Evolutionary conservation across 371 early-diverging fungal genomes (phyloP).

Genomic region (Mucor velutinosus): DNA sequence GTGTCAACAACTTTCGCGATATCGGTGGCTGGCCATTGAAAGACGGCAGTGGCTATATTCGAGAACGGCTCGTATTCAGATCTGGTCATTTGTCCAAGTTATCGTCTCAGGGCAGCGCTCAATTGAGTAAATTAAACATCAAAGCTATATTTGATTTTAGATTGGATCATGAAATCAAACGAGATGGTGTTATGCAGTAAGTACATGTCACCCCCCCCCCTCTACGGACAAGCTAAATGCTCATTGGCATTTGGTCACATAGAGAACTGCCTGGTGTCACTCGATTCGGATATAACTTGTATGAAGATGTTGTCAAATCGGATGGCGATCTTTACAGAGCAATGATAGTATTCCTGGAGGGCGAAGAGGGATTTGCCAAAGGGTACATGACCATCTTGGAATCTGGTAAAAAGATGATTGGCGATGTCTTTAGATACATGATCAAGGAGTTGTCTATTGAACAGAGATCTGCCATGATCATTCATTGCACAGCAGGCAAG

Average conservation of each 20-base stretch:
- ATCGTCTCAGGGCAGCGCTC: slow-evolving; percentile 48
- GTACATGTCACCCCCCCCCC: neutral
- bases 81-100: slow-evolving; percentile 32
- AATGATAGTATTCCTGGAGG: slow-evolving; percentile 18
- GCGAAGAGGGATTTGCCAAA: slow-evolving; percentile 27
- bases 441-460: slow-evolving; percentile 10
- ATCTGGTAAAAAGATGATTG: slow-evolving; percentile 22
- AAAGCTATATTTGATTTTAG: slow-evolving; percentile 62
- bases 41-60: slow-evolving; percentile 50
- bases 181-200: slow-evolving; percentile 51
- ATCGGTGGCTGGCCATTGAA: slow-evolving; percentile 57
- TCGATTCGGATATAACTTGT: slow-evolving; percentile 16
- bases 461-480: slow-evolving; percentile 49
- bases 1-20: slow-evolving; percentile 67
- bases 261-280: slow-evolving; percentile 19
- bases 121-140: slow-evolving; percentile 51
- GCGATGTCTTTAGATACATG: slow-evolving; percentile 25
- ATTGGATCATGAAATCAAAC: slow-evolving; percentile 55
- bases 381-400: slow-evolving; percentile 24
- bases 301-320: slow-evolving; percentile 15
- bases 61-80: slow-evolving; percentile 44
- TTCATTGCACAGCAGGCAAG: slow-evolving; percentile 87
- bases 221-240: neutral
- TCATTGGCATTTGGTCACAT: neutral
- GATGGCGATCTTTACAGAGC: slow-evolving; percentile 7